These are phyloP conservation scores for Linnemannia zychae DNA, from an alignment of 192 early-diverging fungal genomes.

Conservation along the genomic window DNA sequence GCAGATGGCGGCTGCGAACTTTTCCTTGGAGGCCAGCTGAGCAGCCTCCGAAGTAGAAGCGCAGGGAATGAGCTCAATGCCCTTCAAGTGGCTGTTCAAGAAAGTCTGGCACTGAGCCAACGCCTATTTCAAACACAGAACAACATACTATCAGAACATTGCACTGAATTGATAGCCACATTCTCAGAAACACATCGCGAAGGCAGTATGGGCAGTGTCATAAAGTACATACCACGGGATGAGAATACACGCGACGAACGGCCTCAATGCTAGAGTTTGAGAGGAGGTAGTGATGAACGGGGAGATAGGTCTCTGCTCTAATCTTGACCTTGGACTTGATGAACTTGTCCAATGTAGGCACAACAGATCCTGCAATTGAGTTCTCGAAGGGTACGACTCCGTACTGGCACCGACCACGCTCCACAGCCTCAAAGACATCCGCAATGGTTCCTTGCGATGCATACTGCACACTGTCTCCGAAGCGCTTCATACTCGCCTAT, in stretches of 20 bases:
- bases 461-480: constrained; percentile 85
- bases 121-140: constrained; percentile 60
- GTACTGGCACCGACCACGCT: constrained; percentile 81
- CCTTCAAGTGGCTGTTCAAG: constrained; percentile 78
- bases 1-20: constrained; percentile 85
- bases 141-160: not conserved
- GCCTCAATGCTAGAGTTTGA: constrained; percentile 73
- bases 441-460: constrained; percentile 75
- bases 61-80: constrained; percentile 79
- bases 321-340: constrained; percentile 76
- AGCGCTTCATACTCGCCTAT: constrained; percentile 66
- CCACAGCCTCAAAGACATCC: constrained; percentile 86
- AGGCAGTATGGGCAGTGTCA: not conserved
- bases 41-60: constrained; percentile 91
- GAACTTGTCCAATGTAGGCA: constrained; percentile 87
- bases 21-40: constrained; percentile 84
- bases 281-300: constrained; percentile 86
- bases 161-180: too few species aligned
- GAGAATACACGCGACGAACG: constrained; percentile 85
- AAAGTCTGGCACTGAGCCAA: constrained; percentile 87
- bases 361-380: constrained; percentile 89
- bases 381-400: constrained; percentile 97
- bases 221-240: constrained; percentile 63
- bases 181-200: not conserved
- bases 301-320: constrained; percentile 84